Conservation (phyloP, 148 eudicot species). For the Cornus suecica region DNA sequence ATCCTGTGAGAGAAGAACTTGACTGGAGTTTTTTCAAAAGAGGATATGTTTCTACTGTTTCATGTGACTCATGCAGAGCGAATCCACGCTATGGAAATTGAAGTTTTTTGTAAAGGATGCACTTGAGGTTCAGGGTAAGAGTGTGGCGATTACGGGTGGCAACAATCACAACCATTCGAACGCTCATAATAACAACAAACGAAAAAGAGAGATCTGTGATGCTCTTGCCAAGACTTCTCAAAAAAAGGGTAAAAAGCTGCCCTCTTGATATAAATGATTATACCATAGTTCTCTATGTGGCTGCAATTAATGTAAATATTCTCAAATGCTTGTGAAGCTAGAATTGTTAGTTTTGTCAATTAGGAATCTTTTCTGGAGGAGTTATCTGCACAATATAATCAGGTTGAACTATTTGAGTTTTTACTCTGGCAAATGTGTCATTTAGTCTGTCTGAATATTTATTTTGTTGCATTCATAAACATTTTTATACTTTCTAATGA, state of each 20-base stretch:
- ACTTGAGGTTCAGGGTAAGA: slow-evolving; percentile 35
- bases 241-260: slow-evolving; percentile 61
- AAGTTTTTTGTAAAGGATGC: slow-evolving; percentile 55
- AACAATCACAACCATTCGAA: slow-evolving; percentile 18
- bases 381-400: no score
- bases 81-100: slow-evolving; percentile 66
- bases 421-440: background rate
- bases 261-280: background rate
- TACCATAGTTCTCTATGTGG: background rate
- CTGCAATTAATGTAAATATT: background rate
- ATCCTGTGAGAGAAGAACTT: no score
- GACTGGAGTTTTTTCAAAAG: no score
- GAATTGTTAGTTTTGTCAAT: background rate
- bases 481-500: no score
- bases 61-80: slow-evolving; percentile 33
- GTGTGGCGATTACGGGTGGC: slow-evolving; percentile 16
- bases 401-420: background rate
- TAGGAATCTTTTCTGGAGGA: background rate
- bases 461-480: no score
- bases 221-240: slow-evolving; percentile 53
- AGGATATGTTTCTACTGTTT: no score
- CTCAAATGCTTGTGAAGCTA: background rate
- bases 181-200: slow-evolving; percentile 36
- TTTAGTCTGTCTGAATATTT: background rate
- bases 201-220: slow-evolving; percentile 56